phyloP scores from a whole-genome alignment of 1,284 basidiomycete genomes.

The Neonothopanus nambi region DNA sequence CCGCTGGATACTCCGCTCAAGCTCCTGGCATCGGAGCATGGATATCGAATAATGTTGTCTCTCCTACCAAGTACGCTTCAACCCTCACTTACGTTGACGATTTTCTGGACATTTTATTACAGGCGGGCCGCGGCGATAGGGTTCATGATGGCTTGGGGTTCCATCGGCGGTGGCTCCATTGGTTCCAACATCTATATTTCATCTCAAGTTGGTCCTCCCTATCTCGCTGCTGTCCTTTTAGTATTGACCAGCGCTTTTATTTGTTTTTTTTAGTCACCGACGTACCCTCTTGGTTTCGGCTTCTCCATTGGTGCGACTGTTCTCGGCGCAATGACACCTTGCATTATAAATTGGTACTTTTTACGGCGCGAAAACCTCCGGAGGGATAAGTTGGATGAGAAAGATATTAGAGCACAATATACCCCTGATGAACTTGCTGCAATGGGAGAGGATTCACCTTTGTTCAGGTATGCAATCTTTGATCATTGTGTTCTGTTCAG shows the following conservation, averaged over 20 bases:
- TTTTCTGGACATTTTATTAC: background rate
- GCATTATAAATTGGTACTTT: constrained; percentile 15
- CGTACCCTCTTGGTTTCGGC: constrained; percentile 14
- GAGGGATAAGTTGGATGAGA: constrained; percentile 3
- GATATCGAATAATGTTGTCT: constrained; percentile 6
- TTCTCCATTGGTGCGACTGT: constrained; percentile 16
- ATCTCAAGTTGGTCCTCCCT: background rate
- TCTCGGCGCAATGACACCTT: constrained; percentile 14
- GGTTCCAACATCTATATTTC: constrained; percentile 14
- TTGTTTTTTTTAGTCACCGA: constrained; percentile 10
- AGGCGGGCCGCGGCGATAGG: constrained; percentile 11
- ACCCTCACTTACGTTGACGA: background rate
- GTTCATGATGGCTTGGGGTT: constrained; percentile 16
- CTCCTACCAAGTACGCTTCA: constrained; percentile 7
- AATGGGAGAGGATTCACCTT: constrained; percentile 8
- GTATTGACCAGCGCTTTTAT: no score
- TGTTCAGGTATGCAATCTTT: constrained; percentile 4
- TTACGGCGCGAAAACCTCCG: constrained; percentile 7
- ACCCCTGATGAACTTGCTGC: constrained; percentile 1
- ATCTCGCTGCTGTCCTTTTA: background rate
- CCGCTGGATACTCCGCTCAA: constrained; percentile 13
- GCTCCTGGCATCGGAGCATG: constrained; percentile 13
- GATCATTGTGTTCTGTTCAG: no score
- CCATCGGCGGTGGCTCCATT: constrained; percentile 13
- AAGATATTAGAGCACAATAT: background rate